Evolutionary conservation across 345 rosid species (phyloP).

Genomic region (Sonneratia caseolaris): DNA sequence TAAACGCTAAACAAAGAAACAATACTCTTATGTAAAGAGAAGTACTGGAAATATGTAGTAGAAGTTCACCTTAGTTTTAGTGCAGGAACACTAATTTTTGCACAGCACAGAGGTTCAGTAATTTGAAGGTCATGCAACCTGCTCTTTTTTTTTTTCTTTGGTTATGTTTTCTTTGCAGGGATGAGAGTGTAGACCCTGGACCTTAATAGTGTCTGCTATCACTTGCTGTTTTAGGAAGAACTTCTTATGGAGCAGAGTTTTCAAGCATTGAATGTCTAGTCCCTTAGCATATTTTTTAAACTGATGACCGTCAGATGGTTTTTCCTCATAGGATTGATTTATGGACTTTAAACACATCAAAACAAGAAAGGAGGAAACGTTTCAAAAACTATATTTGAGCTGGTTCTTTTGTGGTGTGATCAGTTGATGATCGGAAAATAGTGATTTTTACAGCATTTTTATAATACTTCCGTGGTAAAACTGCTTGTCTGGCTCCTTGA

Average conservation of each 20-base stretch:
- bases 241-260: not conserved
- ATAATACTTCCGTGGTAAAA: not conserved
- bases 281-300: not conserved
- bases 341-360: too few relatives aligned
- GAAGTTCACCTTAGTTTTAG: not conserved
- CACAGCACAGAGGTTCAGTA: not conserved
- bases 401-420: not conserved
- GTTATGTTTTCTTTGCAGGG: constrained; percentile 3
- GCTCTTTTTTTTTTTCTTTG: not conserved
- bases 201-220: not conserved
- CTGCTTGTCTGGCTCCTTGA: not conserved
- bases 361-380: not conserved
- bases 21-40: not conserved
- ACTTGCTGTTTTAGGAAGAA: not conserved
- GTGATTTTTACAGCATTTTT: not conserved
- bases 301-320: not conserved
- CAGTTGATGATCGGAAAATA: not conserved
- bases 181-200: not conserved
- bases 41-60: not conserved
- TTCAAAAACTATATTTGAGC: not conserved
- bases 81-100: not conserved
- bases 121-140: not conserved
- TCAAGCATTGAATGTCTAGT: not conserved
- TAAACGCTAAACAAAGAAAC: not conserved
- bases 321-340: too few relatives aligned